Evolutionary conservation across 148 eudicot species (phyloP).

Genomic region (Agrostemma githago): DNA sequence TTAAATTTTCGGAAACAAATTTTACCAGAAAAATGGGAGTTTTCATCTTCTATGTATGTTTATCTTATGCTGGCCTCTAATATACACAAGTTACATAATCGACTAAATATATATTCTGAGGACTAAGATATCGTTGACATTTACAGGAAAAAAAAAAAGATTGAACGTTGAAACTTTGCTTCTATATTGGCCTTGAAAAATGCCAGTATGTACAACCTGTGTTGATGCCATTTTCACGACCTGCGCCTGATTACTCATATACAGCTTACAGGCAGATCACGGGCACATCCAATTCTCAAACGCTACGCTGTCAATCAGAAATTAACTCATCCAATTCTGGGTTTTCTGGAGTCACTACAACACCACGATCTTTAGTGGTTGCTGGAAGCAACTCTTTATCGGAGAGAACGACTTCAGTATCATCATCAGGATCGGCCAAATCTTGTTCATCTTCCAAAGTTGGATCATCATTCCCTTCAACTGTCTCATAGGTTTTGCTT

Average conservation of each 20-base stretch:
- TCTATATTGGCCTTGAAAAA: slow-evolving; percentile 11
- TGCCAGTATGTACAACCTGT: slow-evolving; percentile 29
- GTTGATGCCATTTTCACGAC: not conserved
- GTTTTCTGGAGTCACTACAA: slow-evolving; percentile 19
- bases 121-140: slow-evolving; percentile 6
- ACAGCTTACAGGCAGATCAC: slow-evolving; percentile 7
- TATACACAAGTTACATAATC: slow-evolving; percentile 14
- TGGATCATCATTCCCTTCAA: slow-evolving; percentile 29
- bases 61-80: slow-evolving; percentile 21
- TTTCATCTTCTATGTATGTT: slow-evolving; percentile 6
- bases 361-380: slow-evolving; percentile 15
- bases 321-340: slow-evolving; percentile 36
- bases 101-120: slow-evolving; percentile 4
- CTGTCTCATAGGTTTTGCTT: slow-evolving; percentile 15
- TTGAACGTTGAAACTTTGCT: slow-evolving; percentile 9
- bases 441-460: slow-evolving; percentile 44
- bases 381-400: slow-evolving; percentile 15
- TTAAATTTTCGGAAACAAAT: too few relatives aligned
- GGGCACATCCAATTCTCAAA: slow-evolving; percentile 3
- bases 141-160: slow-evolving; percentile 14
- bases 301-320: slow-evolving; percentile 19
- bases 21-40: not conserved
- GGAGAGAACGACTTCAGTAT: slow-evolving; percentile 19
- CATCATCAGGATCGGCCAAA: slow-evolving; percentile 34
- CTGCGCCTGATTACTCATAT: slow-evolving; percentile 9